A percentile compares a stretch with the other conserved stretches of the same genome.
Conservation (phyloP, 495 filamentous ascomycete genomes). For the Pseudotulostoma volvatum region DNA sequence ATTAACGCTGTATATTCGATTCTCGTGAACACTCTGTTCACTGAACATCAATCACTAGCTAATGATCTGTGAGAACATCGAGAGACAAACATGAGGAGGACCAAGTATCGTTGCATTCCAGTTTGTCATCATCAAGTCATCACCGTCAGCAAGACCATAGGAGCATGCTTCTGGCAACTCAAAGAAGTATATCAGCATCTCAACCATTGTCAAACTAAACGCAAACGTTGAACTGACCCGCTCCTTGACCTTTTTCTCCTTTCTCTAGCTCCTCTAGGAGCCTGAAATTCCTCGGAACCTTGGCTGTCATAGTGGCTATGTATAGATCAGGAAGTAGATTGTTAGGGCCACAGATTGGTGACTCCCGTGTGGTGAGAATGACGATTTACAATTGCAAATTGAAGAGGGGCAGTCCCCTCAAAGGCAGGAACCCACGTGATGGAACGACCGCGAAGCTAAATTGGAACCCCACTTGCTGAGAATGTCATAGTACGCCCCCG, state of each 20-base stretch:
- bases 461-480: no score
- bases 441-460: no score
- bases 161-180: slow-evolving; percentile 70
- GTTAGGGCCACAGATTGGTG: slow-evolving; percentile 1
- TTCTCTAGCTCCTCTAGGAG: slow-evolving; percentile 96
- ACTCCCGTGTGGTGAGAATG: slow-evolving; percentile 8
- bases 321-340: background rate
- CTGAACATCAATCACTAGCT: slow-evolving; percentile 7
- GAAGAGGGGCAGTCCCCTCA: slow-evolving; percentile 16
- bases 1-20: slow-evolving; percentile 94
- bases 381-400: slow-evolving; percentile 11
- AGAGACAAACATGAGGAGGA: slow-evolving; percentile 68
- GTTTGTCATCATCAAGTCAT: slow-evolving; percentile 93
- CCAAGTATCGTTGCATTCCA: slow-evolving; percentile 97
- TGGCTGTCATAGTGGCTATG: slow-evolving; percentile 52
- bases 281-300: slow-evolving; percentile 87
- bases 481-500: no score
- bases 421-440: no score
- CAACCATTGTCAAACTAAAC: no score
- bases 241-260: slow-evolving; percentile 91
- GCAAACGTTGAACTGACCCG: slow-evolving; percentile 57
- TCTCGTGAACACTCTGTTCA: slow-evolving; percentile 78
- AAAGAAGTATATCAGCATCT: no score
- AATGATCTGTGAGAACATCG: slow-evolving; percentile 1
- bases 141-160: slow-evolving; percentile 85